A percentile compares a stretch with the other conserved stretches of the same genome.
Evolutionary conservation across 2,329 filamentous ascomycete species (phyloP).

Genomic region (Fusarium sp.): DNA sequence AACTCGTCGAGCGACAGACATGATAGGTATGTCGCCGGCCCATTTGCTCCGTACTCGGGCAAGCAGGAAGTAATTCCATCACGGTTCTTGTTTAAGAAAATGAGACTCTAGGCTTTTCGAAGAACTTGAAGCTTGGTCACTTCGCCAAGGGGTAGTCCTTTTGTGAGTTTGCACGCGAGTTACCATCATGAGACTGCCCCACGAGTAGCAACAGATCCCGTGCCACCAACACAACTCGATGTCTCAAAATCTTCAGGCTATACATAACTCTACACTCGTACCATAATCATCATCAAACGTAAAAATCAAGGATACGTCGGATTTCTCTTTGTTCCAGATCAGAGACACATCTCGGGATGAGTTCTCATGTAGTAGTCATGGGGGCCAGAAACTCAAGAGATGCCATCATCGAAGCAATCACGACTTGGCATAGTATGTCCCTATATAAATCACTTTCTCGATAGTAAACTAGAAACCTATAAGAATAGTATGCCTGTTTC

Average conservation of each 20-base stretch:
- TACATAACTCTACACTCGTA: too few species aligned
- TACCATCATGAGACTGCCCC: conserved; percentile 21
- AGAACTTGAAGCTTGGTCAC: too few species aligned
- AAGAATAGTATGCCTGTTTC: rapidly evolving
- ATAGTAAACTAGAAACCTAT: too few species aligned
- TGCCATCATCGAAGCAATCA: background rate
- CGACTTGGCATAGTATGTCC: background rate
- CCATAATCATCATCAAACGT: rapidly evolving
- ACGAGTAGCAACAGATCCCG: conserved; percentile 22
- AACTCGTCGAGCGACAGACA: too few species aligned
- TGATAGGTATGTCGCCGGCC: too few species aligned
- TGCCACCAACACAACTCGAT: conserved; percentile 22
- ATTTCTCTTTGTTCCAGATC: background rate
- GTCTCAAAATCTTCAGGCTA: background rate
- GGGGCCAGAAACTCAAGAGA: background rate
- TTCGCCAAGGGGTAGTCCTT: background rate
- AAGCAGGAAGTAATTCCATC: rapidly evolving
- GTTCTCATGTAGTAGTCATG: conserved; percentile 25
- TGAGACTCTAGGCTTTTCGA: too few species aligned
- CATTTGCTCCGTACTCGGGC: background rate
- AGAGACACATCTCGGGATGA: background rate
- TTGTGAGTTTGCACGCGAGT: conserved; percentile 4
- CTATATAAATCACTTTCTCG: background rate
- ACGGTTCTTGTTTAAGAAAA: too few species aligned
- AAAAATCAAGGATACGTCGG: background rate